phyloP scores from a whole-genome alignment of 2,329 filamentous ascomycete genomes.

The Sporothrix globosa region DNA sequence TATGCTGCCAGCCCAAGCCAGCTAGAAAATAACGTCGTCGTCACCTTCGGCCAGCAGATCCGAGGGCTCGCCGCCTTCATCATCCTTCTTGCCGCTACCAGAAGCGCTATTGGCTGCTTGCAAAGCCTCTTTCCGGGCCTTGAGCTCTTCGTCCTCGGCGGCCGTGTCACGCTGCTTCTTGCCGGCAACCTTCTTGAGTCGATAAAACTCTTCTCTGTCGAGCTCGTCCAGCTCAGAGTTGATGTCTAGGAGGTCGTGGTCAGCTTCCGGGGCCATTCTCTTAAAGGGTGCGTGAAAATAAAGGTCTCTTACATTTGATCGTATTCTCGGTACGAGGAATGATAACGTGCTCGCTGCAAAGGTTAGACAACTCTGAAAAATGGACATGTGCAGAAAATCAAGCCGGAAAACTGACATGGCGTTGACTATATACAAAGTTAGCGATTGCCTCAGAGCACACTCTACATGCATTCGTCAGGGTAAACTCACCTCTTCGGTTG shows the following conservation, averaged over 20 bases:
- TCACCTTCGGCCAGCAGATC: slow-evolving; percentile 77
- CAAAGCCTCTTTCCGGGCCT: slow-evolving; percentile 66
- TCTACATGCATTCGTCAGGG: not conserved
- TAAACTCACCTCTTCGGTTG: slow-evolving; percentile 77
- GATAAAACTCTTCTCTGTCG: slow-evolving; percentile 96
- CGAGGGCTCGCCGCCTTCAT: slow-evolving; percentile 50
- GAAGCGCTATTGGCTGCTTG: slow-evolving; percentile 45
- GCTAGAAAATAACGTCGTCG: slow-evolving; percentile 81
- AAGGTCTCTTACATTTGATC: slow-evolving; percentile 77
- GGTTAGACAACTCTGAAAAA: slow-evolving; percentile 26
- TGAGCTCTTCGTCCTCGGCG: slow-evolving; percentile 72
- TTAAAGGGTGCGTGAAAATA: no score
- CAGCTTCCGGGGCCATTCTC: not conserved
- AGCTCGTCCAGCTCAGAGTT: slow-evolving; percentile 98
- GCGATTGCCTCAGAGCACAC: slow-evolving; percentile 37
- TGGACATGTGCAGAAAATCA: not conserved
- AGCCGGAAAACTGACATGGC: slow-evolving; percentile 70
- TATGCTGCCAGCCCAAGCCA: not conserved
- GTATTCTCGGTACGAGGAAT: slow-evolving; percentile 98
- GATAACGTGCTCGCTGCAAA: slow-evolving; percentile 79
- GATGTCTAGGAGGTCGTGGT: slow-evolving; percentile 64
- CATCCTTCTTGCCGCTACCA: slow-evolving; percentile 33
- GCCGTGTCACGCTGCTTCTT: slow-evolving; percentile 82
- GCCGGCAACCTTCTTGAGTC: slow-evolving; percentile 89
- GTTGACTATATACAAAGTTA: slow-evolving; percentile 65